Conservation (phyloP, 2,329 filamentous ascomycete genomes). For the Cryphonectria japonica region DNA sequence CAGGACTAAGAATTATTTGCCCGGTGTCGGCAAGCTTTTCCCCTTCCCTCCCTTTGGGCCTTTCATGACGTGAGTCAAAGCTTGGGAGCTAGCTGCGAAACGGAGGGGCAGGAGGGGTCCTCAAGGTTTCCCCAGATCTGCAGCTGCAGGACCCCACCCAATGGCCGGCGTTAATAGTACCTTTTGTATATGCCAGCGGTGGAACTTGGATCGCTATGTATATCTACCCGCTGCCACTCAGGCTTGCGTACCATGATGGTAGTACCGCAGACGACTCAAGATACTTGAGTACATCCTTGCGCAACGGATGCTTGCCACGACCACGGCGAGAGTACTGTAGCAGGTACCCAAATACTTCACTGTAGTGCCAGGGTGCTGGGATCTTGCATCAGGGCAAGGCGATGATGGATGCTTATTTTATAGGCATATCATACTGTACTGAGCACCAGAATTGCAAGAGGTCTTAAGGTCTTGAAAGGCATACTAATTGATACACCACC, state of each 20-base stretch:
- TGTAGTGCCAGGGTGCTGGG: no score
- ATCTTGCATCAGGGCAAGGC: neutral
- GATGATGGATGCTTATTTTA: neutral
- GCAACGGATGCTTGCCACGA: no score
- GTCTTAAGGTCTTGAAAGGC: neutral
- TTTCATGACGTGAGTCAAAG: slow-evolving; percentile 19
- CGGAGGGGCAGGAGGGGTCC: slow-evolving; percentile 9
- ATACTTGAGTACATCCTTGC: no score
- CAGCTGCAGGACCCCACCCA: slow-evolving; percentile 9
- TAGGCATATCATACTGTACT: no score
- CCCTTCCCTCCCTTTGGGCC: neutral
- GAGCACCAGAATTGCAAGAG: neutral
- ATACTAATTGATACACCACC: neutral
- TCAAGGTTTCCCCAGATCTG: slow-evolving; percentile 15
- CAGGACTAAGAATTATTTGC: neutral
- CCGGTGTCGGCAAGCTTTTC: slow-evolving; percentile 25
- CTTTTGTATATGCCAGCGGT: neutral
- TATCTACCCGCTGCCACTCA: neutral
- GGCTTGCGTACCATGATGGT: no score
- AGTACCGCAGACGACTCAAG: no score
- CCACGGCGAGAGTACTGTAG: no score
- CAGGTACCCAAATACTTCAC: no score
- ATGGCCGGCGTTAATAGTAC: neutral
- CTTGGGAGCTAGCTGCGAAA: neutral
- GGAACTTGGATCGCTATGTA: no score